Evolutionary conservation across 305 asterid genomes (phyloP).

Genomic region (Andrographis paniculata): DNA sequence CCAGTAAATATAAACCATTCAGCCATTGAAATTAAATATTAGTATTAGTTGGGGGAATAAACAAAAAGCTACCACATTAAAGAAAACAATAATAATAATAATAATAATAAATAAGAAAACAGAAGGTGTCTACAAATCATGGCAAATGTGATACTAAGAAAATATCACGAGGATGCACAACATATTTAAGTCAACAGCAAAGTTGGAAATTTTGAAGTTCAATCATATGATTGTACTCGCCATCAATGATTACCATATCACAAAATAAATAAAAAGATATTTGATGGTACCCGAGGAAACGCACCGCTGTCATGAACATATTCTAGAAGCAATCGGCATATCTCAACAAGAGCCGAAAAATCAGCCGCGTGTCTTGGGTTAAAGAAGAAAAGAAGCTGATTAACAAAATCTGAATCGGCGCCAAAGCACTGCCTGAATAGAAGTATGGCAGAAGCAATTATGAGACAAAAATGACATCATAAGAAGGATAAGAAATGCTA

Average conservation of each 20-base stretch:
- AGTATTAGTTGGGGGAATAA: too few species aligned
- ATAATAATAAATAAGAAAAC: too few species aligned
- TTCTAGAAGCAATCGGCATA: constrained; percentile 61
- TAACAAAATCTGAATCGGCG: constrained; percentile 69
- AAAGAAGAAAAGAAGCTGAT: constrained; percentile 80
- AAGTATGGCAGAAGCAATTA: constrained; percentile 16
- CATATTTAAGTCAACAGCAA: too few species aligned
- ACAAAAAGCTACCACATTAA: too few species aligned
- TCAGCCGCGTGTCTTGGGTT: constrained; percentile 66
- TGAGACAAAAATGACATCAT: constrained; percentile 8
- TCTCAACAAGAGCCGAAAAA: constrained; percentile 70
- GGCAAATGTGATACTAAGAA: too few species aligned
- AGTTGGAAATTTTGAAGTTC: too few species aligned
- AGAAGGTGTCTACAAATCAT: too few species aligned
- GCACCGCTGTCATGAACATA: constrained; percentile 59
- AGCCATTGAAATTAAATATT: constrained; percentile 2
- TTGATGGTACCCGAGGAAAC: constrained; percentile 23
- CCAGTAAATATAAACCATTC: constrained; percentile 5
- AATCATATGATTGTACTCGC: constrained; percentile 10
- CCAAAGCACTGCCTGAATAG: constrained; percentile 78
- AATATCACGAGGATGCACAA: too few species aligned
- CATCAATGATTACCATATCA: background rate
- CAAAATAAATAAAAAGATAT: constrained; percentile 7
- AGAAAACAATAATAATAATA: too few species aligned
- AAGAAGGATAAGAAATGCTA: background rate